Conservation (phyloP, 768 basidiomycete genomes). For the Macrolepiota dolichaula region DNA sequence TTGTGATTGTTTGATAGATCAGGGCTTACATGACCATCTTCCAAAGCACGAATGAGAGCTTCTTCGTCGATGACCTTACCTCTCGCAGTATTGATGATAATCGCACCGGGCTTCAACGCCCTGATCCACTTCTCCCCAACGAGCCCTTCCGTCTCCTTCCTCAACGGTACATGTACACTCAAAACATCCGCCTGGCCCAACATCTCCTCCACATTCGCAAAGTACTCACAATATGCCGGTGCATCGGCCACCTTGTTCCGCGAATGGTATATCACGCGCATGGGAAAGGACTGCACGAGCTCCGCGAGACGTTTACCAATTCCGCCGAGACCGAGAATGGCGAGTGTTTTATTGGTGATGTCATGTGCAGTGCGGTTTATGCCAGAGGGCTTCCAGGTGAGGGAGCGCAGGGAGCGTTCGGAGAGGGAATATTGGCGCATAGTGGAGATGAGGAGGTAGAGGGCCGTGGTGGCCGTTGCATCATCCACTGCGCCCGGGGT, state of each 20-base stretch:
- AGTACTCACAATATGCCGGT: conserved; percentile 77
- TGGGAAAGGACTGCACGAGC: conserved; percentile 76
- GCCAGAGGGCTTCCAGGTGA: conserved; percentile 59
- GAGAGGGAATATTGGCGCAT: conserved; percentile 68
- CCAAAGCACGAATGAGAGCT: conserved; percentile 80
- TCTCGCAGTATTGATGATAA: conserved; percentile 87
- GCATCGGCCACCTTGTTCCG: conserved; percentile 53
- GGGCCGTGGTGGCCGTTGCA: conserved; percentile 84
- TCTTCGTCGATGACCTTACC: conserved; percentile 89
- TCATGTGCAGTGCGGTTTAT: conserved; percentile 53
- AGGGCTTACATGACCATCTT: conserved; percentile 81
- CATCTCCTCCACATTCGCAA: conserved; percentile 58
- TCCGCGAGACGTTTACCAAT: conserved; percentile 71
- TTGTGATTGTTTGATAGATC: neutral
- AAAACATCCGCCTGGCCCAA: conserved; percentile 75
- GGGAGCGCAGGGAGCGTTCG: conserved; percentile 54
- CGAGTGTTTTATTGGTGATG: conserved; percentile 64
- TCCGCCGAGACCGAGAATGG: conserved; percentile 74
- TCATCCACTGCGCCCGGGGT: conserved; percentile 90
- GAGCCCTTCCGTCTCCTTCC: conserved; percentile 66
- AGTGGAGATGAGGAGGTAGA: conserved; percentile 79
- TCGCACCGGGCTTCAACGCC: conserved; percentile 69
- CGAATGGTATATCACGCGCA: conserved; percentile 85
- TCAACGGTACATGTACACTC: conserved; percentile 82
- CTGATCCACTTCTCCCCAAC: conserved; percentile 77